Percentiles rank a stretch among this genome's conserved stretches.
Conservation (phyloP, 2,329 filamentous ascomycete species). For the Monilinia fructicola region DNA sequence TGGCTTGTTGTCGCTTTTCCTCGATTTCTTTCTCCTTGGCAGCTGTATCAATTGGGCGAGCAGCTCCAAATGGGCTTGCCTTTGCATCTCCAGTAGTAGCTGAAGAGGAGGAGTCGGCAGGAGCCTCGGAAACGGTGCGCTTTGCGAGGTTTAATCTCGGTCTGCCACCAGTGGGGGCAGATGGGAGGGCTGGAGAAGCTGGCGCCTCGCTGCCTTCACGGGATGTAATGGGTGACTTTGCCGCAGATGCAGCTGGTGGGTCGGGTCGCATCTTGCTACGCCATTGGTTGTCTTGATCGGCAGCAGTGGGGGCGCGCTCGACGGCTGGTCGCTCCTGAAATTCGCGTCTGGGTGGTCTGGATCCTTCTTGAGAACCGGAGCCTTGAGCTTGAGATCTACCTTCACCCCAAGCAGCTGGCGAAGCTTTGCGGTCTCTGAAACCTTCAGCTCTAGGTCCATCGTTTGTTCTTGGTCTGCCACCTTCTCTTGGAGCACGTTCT, state of each 20-base stretch:
- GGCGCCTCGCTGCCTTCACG: constrained; percentile 75
- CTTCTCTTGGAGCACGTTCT: constrained; percentile 56
- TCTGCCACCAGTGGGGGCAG: constrained; percentile 58
- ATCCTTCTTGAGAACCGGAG: constrained; percentile 64
- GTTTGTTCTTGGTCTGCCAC: constrained; percentile 57
- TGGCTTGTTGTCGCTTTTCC: constrained; percentile 73
- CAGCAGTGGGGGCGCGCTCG: constrained; percentile 77
- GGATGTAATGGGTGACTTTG: constrained; percentile 63
- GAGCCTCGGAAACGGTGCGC: constrained; percentile 79
- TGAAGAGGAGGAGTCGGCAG: constrained; percentile 49
- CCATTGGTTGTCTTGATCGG: constrained; percentile 93
- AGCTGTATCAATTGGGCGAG: constrained; percentile 90
- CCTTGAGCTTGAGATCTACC: constrained; percentile 47
- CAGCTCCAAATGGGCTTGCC: constrained; percentile 89
- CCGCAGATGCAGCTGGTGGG: constrained; percentile 41
- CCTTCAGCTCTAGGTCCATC: constrained; percentile 61
- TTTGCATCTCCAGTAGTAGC: constrained; percentile 66
- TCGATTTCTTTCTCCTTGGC: constrained; percentile 86
- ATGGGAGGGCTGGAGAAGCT: constrained; percentile 63
- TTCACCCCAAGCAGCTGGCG: constrained; percentile 76
- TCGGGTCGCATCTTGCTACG: constrained; percentile 89
- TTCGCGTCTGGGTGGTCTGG: constrained; percentile 75
- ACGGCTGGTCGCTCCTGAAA: constrained; percentile 66
- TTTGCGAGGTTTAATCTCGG: constrained; percentile 87
- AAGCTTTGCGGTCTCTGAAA: constrained; percentile 62